These are phyloP conservation scores for Athelia psychrophila DNA, from an alignment of 1,284 basidiomycete species.

Conservation along the genomic window DNA sequence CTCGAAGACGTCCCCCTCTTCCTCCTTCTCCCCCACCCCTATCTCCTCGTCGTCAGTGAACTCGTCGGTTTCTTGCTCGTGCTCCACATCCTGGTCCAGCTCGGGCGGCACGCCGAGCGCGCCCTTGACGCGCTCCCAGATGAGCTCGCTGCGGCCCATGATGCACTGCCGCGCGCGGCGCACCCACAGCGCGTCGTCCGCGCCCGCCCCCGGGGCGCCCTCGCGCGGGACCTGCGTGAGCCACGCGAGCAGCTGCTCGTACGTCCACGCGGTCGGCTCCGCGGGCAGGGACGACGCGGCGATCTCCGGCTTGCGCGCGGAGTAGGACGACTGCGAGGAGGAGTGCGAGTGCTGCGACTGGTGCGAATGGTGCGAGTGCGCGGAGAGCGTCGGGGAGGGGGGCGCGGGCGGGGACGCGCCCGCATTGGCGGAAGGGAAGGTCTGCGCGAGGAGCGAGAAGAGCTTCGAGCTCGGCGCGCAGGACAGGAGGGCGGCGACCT, in stretches of 20 bases:
- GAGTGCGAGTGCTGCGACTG: too few species aligned
- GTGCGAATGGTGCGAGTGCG: background rate
- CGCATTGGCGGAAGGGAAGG: conserved; percentile 4
- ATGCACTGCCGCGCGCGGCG: conserved; percentile 63
- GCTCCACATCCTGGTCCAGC: conserved; percentile 56
- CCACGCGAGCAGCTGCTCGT: conserved; percentile 54
- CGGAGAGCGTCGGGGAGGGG: conserved; percentile 19
- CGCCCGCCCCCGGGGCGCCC: conserved; percentile 43
- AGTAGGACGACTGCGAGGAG: too few species aligned
- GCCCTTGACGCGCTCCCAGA: conserved; percentile 81
- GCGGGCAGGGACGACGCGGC: conserved; percentile 20
- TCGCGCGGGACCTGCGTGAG: conserved; percentile 59
- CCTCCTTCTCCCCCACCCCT: conserved; percentile 11
- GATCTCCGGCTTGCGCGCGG: too few species aligned
- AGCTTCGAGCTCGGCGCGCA: conserved; percentile 55
- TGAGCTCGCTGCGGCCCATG: conserved; percentile 66
- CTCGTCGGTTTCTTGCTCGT: conserved; percentile 13
- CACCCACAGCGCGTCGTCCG: conserved; percentile 69
- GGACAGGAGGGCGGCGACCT: conserved; percentile 61
- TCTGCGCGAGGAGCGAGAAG: conserved; percentile 1
- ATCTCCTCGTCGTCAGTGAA: conserved; percentile 15
- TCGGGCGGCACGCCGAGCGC: conserved; percentile 77
- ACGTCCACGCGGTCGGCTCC: conserved; percentile 59
- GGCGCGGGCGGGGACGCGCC: conserved; percentile 15
- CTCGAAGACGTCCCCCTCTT: background rate